Conservation (phyloP, 768 basidiomycete species). For the Harrya chromipes region DNA sequence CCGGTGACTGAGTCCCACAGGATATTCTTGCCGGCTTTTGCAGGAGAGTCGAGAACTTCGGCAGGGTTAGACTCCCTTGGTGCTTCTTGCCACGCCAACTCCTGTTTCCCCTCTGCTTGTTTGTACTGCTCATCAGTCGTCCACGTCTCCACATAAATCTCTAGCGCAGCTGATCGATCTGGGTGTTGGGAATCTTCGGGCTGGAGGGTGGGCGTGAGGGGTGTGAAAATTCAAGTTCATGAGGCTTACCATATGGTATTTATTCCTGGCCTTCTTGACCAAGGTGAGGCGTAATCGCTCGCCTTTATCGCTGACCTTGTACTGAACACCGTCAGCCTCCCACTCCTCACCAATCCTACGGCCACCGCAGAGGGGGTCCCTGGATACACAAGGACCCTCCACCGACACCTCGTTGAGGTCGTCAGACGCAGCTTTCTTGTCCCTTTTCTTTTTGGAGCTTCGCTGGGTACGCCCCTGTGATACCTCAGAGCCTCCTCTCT, state of each 20-base stretch:
- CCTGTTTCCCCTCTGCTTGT: constrained; percentile 55
- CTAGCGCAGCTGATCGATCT: constrained; percentile 62
- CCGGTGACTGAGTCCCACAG: constrained; percentile 61
- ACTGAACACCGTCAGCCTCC: constrained; percentile 66
- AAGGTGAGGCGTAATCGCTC: constrained; percentile 66
- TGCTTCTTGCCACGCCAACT: constrained; percentile 70
- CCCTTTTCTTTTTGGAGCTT: constrained; percentile 50
- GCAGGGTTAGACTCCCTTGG: constrained; percentile 40
- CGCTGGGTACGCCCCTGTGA: constrained; percentile 4
- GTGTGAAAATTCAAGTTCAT: background rate
- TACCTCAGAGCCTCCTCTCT: constrained; percentile 11
- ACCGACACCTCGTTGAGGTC: constrained; percentile 46
- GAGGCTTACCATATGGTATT: constrained; percentile 65
- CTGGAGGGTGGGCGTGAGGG: constrained; percentile 37
- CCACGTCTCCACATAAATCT: constrained; percentile 79
- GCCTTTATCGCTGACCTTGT: constrained; percentile 70
- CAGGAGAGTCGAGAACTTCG: constrained; percentile 37
- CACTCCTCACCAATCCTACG: constrained; percentile 73
- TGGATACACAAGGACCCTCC: constrained; percentile 47
- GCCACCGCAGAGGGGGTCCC: constrained; percentile 50
- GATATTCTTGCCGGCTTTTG: constrained; percentile 58
- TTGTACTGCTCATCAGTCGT: constrained; percentile 71
- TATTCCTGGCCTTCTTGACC: constrained; percentile 67
- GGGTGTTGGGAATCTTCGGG: constrained; percentile 78
- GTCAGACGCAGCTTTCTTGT: constrained; percentile 42